Evolutionary conservation across 495 filamentous ascomycete species (phyloP).

Genomic region (Penicillium ucsense): DNA sequence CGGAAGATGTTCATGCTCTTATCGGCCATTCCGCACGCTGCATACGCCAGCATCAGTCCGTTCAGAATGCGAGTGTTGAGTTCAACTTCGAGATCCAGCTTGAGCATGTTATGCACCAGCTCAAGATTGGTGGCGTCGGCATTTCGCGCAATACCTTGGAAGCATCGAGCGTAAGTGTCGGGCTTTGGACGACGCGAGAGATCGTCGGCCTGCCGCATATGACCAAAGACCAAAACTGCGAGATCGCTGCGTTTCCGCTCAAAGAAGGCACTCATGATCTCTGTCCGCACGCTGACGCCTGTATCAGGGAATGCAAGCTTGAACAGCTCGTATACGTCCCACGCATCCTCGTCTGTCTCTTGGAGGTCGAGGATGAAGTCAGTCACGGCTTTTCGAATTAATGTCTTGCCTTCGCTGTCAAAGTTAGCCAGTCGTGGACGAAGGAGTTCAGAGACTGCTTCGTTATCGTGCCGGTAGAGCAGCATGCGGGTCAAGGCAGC

Average conservation of each 20-base stretch:
- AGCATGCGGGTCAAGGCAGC: slow-evolving; percentile 59
- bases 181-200: slow-evolving; percentile 48
- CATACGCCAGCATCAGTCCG: slow-evolving; percentile 77
- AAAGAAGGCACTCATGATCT: slow-evolving; percentile 80
- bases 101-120: slow-evolving; percentile 81
- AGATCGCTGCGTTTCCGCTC: slow-evolving; percentile 65
- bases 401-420: slow-evolving; percentile 50
- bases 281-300: slow-evolving; percentile 45
- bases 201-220: slow-evolving; percentile 66
- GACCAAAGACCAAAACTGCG: slow-evolving; percentile 74
- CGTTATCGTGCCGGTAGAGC: slow-evolving; percentile 59
- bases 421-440: slow-evolving; percentile 53
- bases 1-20: slow-evolving; percentile 70
- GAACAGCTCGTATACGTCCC: slow-evolving; percentile 75
- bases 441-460: slow-evolving; percentile 70
- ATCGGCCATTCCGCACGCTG: slow-evolving; percentile 49
- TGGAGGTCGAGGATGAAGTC: slow-evolving; percentile 52
- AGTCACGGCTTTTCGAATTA: slow-evolving; percentile 53
- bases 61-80: slow-evolving; percentile 68
- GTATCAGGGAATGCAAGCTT: slow-evolving; percentile 72
- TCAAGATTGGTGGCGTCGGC: slow-evolving; percentile 56
- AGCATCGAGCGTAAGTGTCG: slow-evolving; percentile 66
- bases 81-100: slow-evolving; percentile 73
- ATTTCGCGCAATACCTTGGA: slow-evolving; percentile 62
- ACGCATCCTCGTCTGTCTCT: slow-evolving; percentile 48